Conservation (phyloP, 352 stramenopile genomes). For the Paralagenidium karlingii region DNA sequence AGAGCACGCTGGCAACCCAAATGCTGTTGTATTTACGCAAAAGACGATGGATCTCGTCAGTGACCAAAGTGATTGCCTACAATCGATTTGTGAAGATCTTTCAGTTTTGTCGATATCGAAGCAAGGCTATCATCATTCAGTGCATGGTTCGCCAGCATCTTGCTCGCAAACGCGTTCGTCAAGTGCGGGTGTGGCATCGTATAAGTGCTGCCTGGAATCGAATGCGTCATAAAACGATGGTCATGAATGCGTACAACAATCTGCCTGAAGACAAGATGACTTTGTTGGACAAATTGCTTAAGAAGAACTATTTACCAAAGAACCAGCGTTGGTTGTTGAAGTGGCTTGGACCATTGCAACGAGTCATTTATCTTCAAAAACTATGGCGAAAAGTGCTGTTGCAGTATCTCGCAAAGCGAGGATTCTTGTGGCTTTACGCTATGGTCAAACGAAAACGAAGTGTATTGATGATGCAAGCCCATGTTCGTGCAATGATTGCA, state of each 20-base stretch:
- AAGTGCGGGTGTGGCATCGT: slow-evolving; percentile 36
- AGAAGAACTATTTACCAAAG: slow-evolving; percentile 40
- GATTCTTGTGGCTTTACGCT: slow-evolving; percentile 69
- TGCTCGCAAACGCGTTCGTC: slow-evolving; percentile 51
- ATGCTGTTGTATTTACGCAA: slow-evolving; percentile 57
- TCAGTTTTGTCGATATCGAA: slow-evolving; percentile 48
- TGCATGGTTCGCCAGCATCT: slow-evolving; percentile 65
- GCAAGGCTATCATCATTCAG: slow-evolving; percentile 63
- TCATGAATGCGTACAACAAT: slow-evolving; percentile 68
- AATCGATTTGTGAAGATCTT: slow-evolving; percentile 65
- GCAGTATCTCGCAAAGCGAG: slow-evolving; percentile 61
- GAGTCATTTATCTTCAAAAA: slow-evolving; percentile 78
- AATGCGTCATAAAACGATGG: slow-evolving; percentile 49
- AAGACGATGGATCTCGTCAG: slow-evolving; percentile 64
- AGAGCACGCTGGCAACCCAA: slow-evolving; percentile 15
- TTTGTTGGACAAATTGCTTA: slow-evolving; percentile 60
- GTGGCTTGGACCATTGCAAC: slow-evolving; percentile 68
- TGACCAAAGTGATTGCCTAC: slow-evolving; percentile 55
- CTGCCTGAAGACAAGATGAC: slow-evolving; percentile 76
- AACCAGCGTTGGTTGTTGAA: slow-evolving; percentile 73
- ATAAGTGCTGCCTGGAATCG: slow-evolving; percentile 54
- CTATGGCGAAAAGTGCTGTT: slow-evolving; percentile 70
- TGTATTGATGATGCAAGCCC: slow-evolving; percentile 45
- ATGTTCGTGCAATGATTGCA: slow-evolving; percentile 46
- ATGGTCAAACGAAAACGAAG: slow-evolving; percentile 49